Percentiles rank a stretch among this genome's conserved stretches.
phyloP scores from a whole-genome alignment of 257 asterid species.

The Linderniella brevidens region DNA sequence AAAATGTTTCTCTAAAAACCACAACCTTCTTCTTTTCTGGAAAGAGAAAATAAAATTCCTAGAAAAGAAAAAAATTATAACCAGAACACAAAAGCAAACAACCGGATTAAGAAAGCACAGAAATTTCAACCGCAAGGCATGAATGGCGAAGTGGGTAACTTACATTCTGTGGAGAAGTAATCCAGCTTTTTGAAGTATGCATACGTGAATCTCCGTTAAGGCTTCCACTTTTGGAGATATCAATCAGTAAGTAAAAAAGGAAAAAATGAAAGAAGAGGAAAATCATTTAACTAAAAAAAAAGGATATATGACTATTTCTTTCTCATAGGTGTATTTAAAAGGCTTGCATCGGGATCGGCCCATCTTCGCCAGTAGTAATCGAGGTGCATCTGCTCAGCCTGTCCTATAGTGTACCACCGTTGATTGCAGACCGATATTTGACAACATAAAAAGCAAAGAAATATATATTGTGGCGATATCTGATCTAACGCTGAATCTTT shows the following conservation, averaged over 20 bases:
- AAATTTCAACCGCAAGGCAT: no score
- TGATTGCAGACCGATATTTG: no score
- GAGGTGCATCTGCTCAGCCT: slow-evolving; percentile 92
- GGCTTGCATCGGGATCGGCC: slow-evolving; percentile 99
- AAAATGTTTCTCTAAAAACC: no score
- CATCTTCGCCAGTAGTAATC: slow-evolving; percentile 90
- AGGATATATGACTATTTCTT: slow-evolving; percentile 99
- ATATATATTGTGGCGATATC: no score
- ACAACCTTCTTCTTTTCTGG: no score
- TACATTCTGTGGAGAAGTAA: slow-evolving; percentile 97
- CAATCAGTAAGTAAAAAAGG: background rate
- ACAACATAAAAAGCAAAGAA: no score
- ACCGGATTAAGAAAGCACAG: no score
- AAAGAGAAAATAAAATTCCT: background rate
- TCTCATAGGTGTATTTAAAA: slow-evolving; percentile 92
- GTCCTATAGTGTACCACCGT: no score
- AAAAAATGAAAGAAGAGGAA: slow-evolving; percentile 8
- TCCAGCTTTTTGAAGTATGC: slow-evolving; percentile 91
- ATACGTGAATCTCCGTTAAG: slow-evolving; percentile 76
- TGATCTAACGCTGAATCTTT: no score
- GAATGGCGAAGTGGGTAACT: slow-evolving; percentile 12
- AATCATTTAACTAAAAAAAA: no score
- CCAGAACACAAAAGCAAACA: background rate
- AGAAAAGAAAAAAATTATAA: background rate
- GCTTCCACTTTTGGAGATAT: slow-evolving; percentile 13